A percentile compares a stretch with the other conserved stretches of the same genome.
Conservation (phyloP, 2,329 filamentous ascomycete species). For the Elsinoe arachidis region DNA sequence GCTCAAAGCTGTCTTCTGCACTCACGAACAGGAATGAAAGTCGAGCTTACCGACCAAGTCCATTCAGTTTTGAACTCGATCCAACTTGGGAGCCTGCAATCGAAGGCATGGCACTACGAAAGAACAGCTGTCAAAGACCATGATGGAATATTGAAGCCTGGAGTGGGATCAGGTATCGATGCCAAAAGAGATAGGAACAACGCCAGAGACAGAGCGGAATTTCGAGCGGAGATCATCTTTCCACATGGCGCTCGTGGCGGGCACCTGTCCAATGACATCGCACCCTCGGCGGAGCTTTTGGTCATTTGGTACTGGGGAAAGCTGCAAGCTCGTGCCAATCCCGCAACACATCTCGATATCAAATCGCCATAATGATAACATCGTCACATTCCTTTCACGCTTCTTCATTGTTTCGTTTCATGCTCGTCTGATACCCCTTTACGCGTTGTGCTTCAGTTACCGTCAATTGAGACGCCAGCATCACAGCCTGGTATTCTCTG, state of each 20-base stretch:
- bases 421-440: neutral
- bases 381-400: neutral
- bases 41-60: no score
- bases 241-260: neutral
- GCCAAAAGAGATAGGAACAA: neutral
- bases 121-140: neutral
- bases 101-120: no score
- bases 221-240: neutral
- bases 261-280: neutral
- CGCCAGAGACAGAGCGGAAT: neutral
- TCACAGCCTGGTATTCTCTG: neutral
- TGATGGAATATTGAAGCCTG: no score
- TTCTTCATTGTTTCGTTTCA: neutral
- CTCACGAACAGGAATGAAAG: no score
- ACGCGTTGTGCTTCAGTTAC: neutral
- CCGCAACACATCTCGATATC: neutral
- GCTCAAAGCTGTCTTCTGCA: no score
- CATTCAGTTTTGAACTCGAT: no score
- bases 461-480: neutral
- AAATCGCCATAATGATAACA: constrained; percentile 10
- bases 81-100: no score
- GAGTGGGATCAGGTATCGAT: no score
- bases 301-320: neutral
- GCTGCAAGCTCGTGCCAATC: neutral
- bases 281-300: neutral